Evolutionary conservation across 495 filamentous ascomycete genomes (phyloP).

Genomic region (Zalerion maritima): DNA sequence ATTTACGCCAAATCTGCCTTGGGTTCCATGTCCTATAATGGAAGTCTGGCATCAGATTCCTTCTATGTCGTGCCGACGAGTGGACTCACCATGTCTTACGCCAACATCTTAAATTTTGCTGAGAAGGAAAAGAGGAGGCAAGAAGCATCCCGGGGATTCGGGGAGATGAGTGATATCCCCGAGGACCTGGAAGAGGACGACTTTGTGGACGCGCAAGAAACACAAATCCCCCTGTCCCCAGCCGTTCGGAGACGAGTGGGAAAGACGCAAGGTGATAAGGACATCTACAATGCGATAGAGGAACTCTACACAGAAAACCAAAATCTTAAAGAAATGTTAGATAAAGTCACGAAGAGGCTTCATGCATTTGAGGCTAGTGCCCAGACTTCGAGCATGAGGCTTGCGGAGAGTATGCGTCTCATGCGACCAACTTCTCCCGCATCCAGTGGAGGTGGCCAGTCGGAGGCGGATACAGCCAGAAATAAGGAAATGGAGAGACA

Average conservation of each 20-base stretch:
- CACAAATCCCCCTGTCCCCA: slow-evolving; percentile 25
- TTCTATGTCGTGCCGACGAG: slow-evolving; percentile 93
- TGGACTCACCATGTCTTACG: slow-evolving; percentile 80
- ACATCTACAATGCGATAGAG: slow-evolving; percentile 48
- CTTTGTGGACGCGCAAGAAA: slow-evolving; percentile 81
- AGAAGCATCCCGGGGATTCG: slow-evolving; percentile 22
- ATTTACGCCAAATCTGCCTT: slow-evolving; percentile 72
- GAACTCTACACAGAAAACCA: slow-evolving; percentile 74
- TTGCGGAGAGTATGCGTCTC: slow-evolving; percentile 65
- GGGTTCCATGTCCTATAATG: slow-evolving; percentile 38
- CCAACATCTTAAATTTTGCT: slow-evolving; percentile 63
- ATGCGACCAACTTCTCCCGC: slow-evolving; percentile 35
- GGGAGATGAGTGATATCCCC: slow-evolving; percentile 14
- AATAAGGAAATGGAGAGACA: slow-evolving; percentile 47
- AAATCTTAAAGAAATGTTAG: slow-evolving; percentile 55
- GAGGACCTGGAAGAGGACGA: slow-evolving; percentile 54
- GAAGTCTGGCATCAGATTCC: slow-evolving; percentile 49
- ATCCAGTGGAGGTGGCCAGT: slow-evolving; percentile 18
- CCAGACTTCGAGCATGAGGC: slow-evolving; percentile 62
- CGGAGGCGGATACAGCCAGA: slow-evolving; percentile 20
- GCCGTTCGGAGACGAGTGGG: slow-evolving; percentile 14
- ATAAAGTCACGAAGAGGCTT: slow-evolving; percentile 63
- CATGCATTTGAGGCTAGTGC: slow-evolving; percentile 76
- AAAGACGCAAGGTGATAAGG: slow-evolving; percentile 18
- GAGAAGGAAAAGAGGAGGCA: slow-evolving; percentile 46